These are phyloP conservation scores for Chalciporus piperatus DNA, from an alignment of 768 basidiomycete genomes.

Conservation along the genomic window DNA sequence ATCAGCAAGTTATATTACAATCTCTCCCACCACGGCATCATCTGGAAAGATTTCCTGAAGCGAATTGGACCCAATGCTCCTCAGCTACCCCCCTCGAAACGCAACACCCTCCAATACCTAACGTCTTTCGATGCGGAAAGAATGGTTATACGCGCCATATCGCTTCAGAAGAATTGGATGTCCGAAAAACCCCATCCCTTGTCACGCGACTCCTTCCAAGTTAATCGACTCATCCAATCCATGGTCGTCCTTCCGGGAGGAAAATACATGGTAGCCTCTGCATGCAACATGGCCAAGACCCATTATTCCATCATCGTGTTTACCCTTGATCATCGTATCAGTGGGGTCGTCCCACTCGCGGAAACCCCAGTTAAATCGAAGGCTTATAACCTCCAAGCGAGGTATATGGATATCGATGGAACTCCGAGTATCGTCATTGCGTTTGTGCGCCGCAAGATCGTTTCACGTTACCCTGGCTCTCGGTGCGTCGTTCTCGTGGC, in stretches of 20 bases:
- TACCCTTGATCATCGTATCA: conserved; percentile 49
- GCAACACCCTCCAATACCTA: conserved; percentile 35
- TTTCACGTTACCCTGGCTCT: conserved; percentile 13
- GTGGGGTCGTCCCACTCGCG: conserved; percentile 45
- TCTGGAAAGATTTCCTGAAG: conserved; percentile 65
- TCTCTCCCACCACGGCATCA: conserved; percentile 62
- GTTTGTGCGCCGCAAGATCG: conserved; percentile 41
- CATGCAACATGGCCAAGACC: conserved; percentile 40
- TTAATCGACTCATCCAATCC: conserved; percentile 42
- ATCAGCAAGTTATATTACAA: conserved; percentile 58
- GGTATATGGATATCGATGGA: conserved; percentile 49
- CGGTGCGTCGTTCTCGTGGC: conserved; percentile 11
- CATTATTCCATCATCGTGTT: conserved; percentile 54
- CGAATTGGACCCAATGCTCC: conserved; percentile 56
- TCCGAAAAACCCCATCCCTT: conserved; percentile 34
- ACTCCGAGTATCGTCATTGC: conserved; percentile 55
- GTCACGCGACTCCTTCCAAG: conserved; percentile 23
- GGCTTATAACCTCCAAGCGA: conserved; percentile 58
- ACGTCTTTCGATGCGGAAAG: conserved; percentile 48
- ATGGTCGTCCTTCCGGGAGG: conserved; percentile 65
- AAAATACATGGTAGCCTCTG: conserved; percentile 63
- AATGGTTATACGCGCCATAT: conserved; percentile 57
- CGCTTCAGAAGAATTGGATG: conserved; percentile 60
- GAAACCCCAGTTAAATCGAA: conserved; percentile 47
- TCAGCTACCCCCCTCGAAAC: conserved; percentile 57